A percentile compares a stretch with the other conserved stretches of the same genome.
These are phyloP conservation scores for Thielaviopsis populi DNA, from an alignment of 2,329 filamentous ascomycete genomes.

Conservation along the genomic window DNA sequence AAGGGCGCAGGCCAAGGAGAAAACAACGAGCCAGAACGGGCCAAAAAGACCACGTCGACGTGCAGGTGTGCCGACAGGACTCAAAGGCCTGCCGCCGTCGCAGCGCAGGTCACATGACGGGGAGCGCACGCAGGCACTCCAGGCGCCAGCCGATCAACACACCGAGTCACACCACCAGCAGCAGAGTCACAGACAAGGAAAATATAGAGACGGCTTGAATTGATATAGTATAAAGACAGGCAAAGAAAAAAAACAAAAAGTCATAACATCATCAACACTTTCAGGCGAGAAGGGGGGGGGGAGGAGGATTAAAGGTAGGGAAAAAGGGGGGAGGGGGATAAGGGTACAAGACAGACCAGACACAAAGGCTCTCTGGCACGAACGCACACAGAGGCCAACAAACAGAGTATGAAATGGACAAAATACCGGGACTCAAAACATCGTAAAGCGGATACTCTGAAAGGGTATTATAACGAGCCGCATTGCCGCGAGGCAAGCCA, in stretches of 20 bases:
- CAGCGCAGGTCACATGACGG: neutral
- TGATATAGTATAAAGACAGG: slow-evolving; percentile 2
- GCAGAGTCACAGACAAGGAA: too few species aligned
- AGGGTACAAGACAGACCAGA: neutral
- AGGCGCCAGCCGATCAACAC: neutral
- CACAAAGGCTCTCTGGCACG: neutral
- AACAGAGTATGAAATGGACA: neutral
- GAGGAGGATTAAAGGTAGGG: neutral
- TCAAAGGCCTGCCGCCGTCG: neutral
- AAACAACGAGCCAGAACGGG: neutral
- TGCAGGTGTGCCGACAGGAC: neutral
- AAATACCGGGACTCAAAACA: slow-evolving; percentile 2
- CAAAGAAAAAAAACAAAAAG: slow-evolving; percentile 6
- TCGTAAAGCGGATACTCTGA: slow-evolving; percentile 8
- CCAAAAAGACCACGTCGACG: neutral
- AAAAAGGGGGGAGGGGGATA: neutral
- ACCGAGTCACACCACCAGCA: neutral
- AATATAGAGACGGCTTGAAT: neutral
- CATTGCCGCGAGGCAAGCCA: slow-evolving; percentile 6
- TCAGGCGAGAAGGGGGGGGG: neutral
- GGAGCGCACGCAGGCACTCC: neutral
- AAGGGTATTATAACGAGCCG: slow-evolving; percentile 5
- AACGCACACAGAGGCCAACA: neutral
- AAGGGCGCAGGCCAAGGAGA: neutral
- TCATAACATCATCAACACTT: slow-evolving; percentile 11